phyloP scores from a whole-genome alignment of 1,139 yeast genomes.

The Ogataea hybrid region DNA sequence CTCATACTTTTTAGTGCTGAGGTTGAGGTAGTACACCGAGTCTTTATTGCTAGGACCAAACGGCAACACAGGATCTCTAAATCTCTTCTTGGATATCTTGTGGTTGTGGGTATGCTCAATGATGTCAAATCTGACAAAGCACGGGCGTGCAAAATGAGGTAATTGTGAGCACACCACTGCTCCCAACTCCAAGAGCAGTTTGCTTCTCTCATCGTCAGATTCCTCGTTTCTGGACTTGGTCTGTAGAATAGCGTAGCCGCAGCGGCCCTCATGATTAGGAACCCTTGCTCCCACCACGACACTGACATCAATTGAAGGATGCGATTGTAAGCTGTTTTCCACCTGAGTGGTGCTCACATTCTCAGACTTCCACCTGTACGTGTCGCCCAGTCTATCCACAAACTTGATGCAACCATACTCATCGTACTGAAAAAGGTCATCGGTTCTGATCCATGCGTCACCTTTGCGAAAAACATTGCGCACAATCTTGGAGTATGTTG shows the following conservation, averaged over 20 bases:
- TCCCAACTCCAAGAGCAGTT: slow-evolving; percentile 37
- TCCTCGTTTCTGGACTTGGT: slow-evolving; percentile 41
- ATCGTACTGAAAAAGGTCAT: slow-evolving; percentile 77
- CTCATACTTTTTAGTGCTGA: slow-evolving; percentile 46
- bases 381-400: slow-evolving; percentile 92
- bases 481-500: slow-evolving; percentile 72
- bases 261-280: slow-evolving; percentile 91
- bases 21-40: slow-evolving; percentile 66
- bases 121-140: slow-evolving; percentile 68
- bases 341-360: slow-evolving; percentile 94
- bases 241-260: slow-evolving; percentile 84
- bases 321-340: slow-evolving; percentile 57
- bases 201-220: slow-evolving; percentile 35
- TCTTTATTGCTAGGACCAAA: slow-evolving; percentile 62
- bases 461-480: slow-evolving; percentile 77
- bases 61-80: slow-evolving; percentile 77
- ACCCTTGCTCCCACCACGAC: slow-evolving; percentile 90
- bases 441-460: slow-evolving; percentile 90
- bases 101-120: slow-evolving; percentile 79
- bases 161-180: slow-evolving; percentile 45
- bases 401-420: slow-evolving; percentile 72
- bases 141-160: slow-evolving; percentile 89
- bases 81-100: slow-evolving; percentile 77
- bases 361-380: slow-evolving; percentile 96
- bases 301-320: slow-evolving; percentile 58